phyloP scores from a whole-genome alignment of 208 protist species.

The Leishmania arabica region DNA sequence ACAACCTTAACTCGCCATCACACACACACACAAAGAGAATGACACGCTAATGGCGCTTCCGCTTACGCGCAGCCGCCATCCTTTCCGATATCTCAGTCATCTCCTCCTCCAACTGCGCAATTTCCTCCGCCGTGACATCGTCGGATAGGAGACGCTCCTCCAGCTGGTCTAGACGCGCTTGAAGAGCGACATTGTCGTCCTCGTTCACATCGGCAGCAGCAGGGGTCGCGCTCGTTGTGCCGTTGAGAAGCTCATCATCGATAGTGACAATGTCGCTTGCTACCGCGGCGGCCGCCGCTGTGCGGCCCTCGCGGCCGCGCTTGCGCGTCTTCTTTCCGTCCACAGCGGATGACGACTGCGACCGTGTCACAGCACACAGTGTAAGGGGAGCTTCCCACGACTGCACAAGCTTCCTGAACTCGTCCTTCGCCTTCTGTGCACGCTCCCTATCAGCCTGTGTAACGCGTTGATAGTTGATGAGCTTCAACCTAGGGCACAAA shows the following conservation, averaged over 20 bases:
- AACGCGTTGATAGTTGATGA: conserved; percentile 90
- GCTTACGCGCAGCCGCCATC: conserved; percentile 26
- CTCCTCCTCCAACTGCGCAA: conserved; percentile 70
- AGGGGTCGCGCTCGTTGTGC: not conserved
- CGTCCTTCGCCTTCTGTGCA: conserved; percentile 23
- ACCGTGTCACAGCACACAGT: not conserved
- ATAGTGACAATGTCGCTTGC: not conserved
- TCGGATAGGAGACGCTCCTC: conserved; percentile 65
- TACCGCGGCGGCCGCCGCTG: conserved; percentile 21
- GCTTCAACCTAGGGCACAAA: conserved; percentile 77
- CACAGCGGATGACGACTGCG: not conserved
- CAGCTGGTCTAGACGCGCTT: conserved; percentile 60
- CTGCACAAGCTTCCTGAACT: conserved; percentile 52
- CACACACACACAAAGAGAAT: not conserved
- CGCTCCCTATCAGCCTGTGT: conserved; percentile 47
- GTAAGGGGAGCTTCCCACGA: conserved; percentile 26
- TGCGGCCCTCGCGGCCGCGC: conserved; percentile 73
- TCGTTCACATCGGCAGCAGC: conserved; percentile 1
- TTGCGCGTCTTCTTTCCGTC: conserved; percentile 70
- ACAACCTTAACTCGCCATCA: not conserved
- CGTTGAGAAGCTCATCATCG: conserved; percentile 2
- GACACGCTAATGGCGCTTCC: conserved; percentile 12
- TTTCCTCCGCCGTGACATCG: conserved; percentile 79
- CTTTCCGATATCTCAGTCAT: conserved; percentile 69
- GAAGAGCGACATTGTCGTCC: conserved; percentile 39